Evolutionary conservation across 2,329 filamentous ascomycete genomes (phyloP).

Genomic region (Xylaria digitata): DNA sequence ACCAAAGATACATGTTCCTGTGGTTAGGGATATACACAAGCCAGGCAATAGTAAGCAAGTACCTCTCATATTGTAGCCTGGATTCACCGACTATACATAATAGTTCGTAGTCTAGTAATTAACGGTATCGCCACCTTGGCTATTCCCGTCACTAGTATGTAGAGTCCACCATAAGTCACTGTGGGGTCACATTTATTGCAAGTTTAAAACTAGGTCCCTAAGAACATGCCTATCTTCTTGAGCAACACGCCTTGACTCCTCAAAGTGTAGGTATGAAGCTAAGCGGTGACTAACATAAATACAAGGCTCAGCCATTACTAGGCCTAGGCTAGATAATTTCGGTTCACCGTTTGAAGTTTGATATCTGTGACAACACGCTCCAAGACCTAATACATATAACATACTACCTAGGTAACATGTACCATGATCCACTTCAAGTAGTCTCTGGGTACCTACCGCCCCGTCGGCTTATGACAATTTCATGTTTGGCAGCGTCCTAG

Average conservation of each 20-base stretch:
- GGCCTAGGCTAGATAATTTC: not conserved
- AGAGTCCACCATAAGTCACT: too few species aligned
- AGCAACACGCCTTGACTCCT: not conserved
- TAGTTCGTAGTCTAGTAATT: too few species aligned
- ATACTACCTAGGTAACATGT: not conserved
- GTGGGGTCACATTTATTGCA: too few species aligned
- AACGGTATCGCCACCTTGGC: too few species aligned
- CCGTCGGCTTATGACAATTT: not conserved
- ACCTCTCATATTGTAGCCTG: too few species aligned
- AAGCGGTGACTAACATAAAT: conserved; percentile 13
- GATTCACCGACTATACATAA: too few species aligned
- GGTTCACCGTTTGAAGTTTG: conserved; percentile 1
- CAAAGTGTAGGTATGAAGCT: not conserved
- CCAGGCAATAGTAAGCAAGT: too few species aligned
- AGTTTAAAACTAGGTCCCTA: not conserved
- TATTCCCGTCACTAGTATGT: too few species aligned
- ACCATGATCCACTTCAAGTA: not conserved
- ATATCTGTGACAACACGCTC: conserved; percentile 13
- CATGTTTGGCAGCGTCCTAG: not conserved
- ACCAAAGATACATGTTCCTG: too few species aligned
- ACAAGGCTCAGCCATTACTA: conserved; percentile 7
- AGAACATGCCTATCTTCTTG: not conserved
- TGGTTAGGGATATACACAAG: too few species aligned
- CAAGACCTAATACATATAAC: not conserved
- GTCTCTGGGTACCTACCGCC: not conserved